phyloP scores from a whole-genome alignment of 2,329 filamentous ascomycete genomes.

The Diplocarpon mali region DNA sequence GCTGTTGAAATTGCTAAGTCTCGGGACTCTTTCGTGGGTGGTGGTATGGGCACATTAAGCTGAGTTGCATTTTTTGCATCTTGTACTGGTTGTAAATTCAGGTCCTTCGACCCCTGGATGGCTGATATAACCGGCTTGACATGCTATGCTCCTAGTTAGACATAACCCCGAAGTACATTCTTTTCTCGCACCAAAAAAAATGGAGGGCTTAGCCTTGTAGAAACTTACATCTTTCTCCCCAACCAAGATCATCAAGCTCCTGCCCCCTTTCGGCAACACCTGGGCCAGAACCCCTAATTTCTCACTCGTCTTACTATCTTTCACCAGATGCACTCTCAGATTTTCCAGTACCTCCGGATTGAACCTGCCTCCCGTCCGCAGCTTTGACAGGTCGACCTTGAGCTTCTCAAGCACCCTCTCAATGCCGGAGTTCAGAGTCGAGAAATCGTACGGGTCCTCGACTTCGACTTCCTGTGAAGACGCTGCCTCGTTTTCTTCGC shows the following conservation, averaged over 20 bases:
- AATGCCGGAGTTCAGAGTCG: constrained; percentile 44
- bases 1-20: constrained; percentile 26
- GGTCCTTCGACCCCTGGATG: constrained; percentile 37
- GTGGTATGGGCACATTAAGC: constrained; percentile 42
- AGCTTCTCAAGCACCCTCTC: constrained; percentile 42
- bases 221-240: constrained; percentile 50
- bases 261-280: constrained; percentile 51
- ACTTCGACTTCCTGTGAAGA: constrained; percentile 6
- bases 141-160: constrained; percentile 30
- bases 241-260: constrained; percentile 49
- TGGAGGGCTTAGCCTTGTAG: background rate
- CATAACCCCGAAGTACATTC: background rate
- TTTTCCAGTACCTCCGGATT: constrained; percentile 51
- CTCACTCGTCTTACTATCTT: constrained; percentile 39
- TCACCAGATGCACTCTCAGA: constrained; percentile 46
- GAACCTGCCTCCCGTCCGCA: constrained; percentile 50
- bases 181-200: background rate
- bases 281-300: constrained; percentile 53
- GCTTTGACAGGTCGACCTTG: constrained; percentile 48
- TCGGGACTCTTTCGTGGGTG: constrained; percentile 45
- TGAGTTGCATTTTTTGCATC: constrained; percentile 38
- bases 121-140: constrained; percentile 41
- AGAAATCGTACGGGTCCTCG: constrained; percentile 49
- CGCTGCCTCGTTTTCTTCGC: constrained; percentile 12
- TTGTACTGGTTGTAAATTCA: constrained; percentile 38